Evolutionary conservation across 805 yeast genomes (phyloP), one percentile per base, ranked within the genome.

Genomic region (Citeromyces matritensis): DNA sequence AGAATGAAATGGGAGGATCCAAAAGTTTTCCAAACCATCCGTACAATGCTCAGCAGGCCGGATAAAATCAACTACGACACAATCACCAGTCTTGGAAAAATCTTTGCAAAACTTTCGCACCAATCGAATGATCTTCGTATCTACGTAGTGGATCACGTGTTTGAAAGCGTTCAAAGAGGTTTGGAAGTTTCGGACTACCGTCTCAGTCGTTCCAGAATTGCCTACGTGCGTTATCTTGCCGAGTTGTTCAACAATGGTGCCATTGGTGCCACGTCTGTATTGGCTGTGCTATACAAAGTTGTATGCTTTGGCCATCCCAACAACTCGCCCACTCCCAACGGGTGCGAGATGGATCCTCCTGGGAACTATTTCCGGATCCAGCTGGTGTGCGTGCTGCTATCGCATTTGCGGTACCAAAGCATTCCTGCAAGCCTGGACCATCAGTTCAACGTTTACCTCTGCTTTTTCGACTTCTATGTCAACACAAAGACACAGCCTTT

Each of bases 351-450:
- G n/a, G 95, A 85, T 51, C 54, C 54, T 9, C 73, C 76, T 0
- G 66, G 73, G 41, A 74, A 81, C 42, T 81, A 74, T 44, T 82
- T 83, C 50, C 61, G 95, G 35, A 56, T 83, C 24, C 72, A 71
- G 26, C 51, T 85, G 44, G 50, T 68, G 12, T 45, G 66, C 17
- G 47, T 59, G 0, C 45, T 71, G 4, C 42, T 76, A 12, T 57
- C 5, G 31, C 37, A 9, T 14, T 35, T 2, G 23, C 27, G 6
- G 17, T 11, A 5, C 21, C 7, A 5, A 5, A 17, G 7, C 21
- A 17, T 17, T 7, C 21, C 21, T 5, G 5, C 21, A 5, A 17
- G 21, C 21, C 7, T 38, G 6, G 29, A 21, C 9, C 35, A 42
- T 4, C 53, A 58, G 24, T 30, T 70, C 9, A 42, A 46, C 1